Evolutionary conservation across 208 protist genomes (phyloP), one percentile per base, ranked within the genome.

Genomic region (Acanthamoeba culbertsoni): DNA sequence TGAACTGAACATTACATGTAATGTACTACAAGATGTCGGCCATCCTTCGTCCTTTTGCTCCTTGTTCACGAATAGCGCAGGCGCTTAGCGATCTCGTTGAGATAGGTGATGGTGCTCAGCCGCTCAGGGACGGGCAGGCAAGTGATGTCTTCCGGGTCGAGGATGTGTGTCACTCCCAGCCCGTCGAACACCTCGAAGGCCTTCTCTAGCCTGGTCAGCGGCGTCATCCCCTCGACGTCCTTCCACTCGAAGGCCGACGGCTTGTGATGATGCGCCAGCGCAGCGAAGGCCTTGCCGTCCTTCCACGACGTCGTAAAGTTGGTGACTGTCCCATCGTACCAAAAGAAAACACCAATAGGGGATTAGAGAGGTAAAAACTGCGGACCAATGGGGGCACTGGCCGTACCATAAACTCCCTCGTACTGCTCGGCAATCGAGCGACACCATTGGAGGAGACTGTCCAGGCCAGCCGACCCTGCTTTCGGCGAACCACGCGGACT

Each of bases 41-140:
- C n/a, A n/a, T n/a, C n/a, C n/a, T n/a, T n/a, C n/a, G n/a, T n/a
- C n/a, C n/a, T n/a, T n/a, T n/a, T n/a, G n/a, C n/a, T n/a, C n/a
- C n/a, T n/a, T n/a, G n/a, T n/a, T n/a, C n/a, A n/a, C n/a, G n/a
- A n/a, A n/a, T n/a, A n/a, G 68, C 68, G 68, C 2, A 79, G 42
- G 1, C 68, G 68, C 26, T 94, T 62, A 45, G 48, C 63, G 48
- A 94, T 62, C n/a, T 94, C 82, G 43, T 55, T 86, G 46, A 45
- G 20, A 45, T 92, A 95, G 63, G 95, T 95, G 35, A 93, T 73
- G 28, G 45, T 90, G 48, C 93, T 77, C 77, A 93, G 93, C 6
- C 94, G 92, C 20, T 95, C 93, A 16, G 95, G 55, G 23, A 53
- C 43, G 20, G 84, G 26, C 4, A 95, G 46, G 71, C 33, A 26